These are phyloP conservation scores for Aspergillus sp. DNA, from an alignment of 2,329 filamentous ascomycete genomes.

Conservation along the genomic window DNA sequence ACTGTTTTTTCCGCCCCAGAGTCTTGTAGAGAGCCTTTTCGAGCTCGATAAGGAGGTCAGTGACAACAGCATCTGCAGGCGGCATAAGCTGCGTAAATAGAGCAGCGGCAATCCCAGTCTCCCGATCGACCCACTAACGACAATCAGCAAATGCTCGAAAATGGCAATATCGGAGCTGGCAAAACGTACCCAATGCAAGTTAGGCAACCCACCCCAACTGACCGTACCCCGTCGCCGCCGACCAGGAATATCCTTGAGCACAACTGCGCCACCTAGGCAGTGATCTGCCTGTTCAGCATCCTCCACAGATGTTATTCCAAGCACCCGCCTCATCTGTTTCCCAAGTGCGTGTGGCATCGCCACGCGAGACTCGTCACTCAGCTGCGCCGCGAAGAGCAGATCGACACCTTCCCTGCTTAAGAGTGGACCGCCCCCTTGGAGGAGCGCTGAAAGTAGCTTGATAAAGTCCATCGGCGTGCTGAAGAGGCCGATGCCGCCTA, in stretches of 20 bases:
- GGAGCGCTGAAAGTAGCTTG: neutral
- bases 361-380: neutral
- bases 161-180: neutral
- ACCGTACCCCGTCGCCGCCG: neutral
- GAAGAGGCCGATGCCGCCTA: constrained; percentile 7
- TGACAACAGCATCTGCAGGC: neutral
- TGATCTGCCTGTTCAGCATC: neutral
- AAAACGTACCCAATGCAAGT: neutral
- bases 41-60: neutral
- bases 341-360: neutral
- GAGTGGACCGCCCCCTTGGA: neutral
- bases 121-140: constrained; percentile 1
- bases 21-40: neutral
- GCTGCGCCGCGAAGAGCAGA: neutral
- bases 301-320: neutral
- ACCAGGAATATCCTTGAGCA: neutral
- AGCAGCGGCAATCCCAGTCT: neutral
- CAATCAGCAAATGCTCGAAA: neutral
- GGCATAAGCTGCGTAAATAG: constrained; percentile 7
- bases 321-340: neutral
- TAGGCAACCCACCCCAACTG: constrained; percentile 4
- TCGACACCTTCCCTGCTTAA: neutral
- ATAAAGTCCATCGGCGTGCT: constrained; percentile 1
- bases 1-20: neutral
- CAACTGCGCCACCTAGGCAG: neutral